phyloP scores from a whole-genome alignment of 495 filamentous ascomycete species.

The Neurospora tetraspora region DNA sequence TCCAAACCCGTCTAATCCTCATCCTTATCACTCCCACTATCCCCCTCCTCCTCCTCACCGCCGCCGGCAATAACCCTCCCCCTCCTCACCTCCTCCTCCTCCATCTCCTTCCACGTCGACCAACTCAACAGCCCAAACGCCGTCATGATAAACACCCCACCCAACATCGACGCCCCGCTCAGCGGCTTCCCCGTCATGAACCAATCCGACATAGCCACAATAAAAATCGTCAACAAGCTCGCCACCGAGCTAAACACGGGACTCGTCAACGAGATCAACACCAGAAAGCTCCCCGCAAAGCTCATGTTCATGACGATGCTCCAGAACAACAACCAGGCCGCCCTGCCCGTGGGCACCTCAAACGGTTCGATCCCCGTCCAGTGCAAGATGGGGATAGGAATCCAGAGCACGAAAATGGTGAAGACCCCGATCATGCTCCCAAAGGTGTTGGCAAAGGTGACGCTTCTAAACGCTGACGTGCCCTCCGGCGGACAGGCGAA shows the following conservation, averaged over 20 bases:
- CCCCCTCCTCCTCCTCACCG: neutral
- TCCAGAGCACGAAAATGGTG: conserved; percentile 81
- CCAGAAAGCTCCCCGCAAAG: conserved; percentile 89
- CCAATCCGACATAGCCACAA: conserved; percentile 90
- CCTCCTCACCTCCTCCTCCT: conserved; percentile 62
- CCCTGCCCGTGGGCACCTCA: conserved; percentile 64
- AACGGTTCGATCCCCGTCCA: conserved; percentile 68
- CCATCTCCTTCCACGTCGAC: conserved; percentile 88
- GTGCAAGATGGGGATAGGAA: conserved; percentile 81
- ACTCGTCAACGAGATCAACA: conserved; percentile 83
- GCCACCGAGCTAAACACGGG: conserved; percentile 89
- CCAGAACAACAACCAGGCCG: conserved; percentile 68
- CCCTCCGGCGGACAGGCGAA: conserved; percentile 89
- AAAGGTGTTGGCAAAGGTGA: conserved; percentile 89
- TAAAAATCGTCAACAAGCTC: conserved; percentile 88
- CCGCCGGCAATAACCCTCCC: conserved; percentile 27
- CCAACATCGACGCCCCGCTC: conserved; percentile 60
- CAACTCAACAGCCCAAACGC: conserved; percentile 81
- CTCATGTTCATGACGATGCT: conserved; percentile 75
- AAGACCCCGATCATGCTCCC: conserved; percentile 77
- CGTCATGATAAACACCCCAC: conserved; percentile 75
- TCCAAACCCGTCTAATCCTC: neutral
- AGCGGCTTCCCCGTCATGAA: conserved; percentile 65
- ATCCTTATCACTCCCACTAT: neutral
- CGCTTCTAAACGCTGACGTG: conserved; percentile 63